Base-by-base conservation (phyloP, 495 filamentous ascomycete species). In the Neurospora discreta region DNA sequence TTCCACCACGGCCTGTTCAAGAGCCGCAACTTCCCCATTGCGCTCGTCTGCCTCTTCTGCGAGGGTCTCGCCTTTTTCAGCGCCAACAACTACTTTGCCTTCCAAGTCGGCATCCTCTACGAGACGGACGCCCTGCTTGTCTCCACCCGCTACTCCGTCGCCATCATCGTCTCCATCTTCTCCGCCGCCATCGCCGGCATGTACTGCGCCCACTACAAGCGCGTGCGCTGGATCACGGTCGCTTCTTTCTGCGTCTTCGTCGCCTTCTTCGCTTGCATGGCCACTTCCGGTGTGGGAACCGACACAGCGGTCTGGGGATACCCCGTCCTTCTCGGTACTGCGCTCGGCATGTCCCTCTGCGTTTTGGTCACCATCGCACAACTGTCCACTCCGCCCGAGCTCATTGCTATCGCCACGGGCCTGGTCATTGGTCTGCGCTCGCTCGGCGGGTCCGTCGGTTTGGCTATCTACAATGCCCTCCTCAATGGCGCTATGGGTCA, bases 51-150 rank as follows among this genome's bases (percentile, higher is more conserved):
- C 58, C 69, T 81, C 3, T 82, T 81, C 58, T 73, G 68, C 65
- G 80, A 82, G 71, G 79, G 80, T 36, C 20, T 81, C 15, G 78
- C 75, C 39, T 82, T 82, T 44, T 81, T 81, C 46, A 77, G 73
- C 33, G 78, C 79, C 18, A 82, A 82, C 72, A 79, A 70, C 68
- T 82, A 82, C 60, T 81, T 80, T 68, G 76, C 79, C 33, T 82
- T 78, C 73, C 73, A 82, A 73, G 74, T 79, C 7, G 69, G 72
- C 41, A 69, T 78, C 5, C 74, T 81, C 20, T 81, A 76, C 68
- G 77, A 80, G 73, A 72, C 73, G 0, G 77, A 81, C 46, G 40
- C 71, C 20, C 69, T 81, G 16, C 39, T 75, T 1, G 73, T 75
- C 16, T 71, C 75, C 44, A 30, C 75, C 11, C 72, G 76, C 26